These are phyloP conservation scores for Licmophora abbreviata DNA, from an alignment of 108 stramenopile species.

Conservation along the genomic window DNA sequence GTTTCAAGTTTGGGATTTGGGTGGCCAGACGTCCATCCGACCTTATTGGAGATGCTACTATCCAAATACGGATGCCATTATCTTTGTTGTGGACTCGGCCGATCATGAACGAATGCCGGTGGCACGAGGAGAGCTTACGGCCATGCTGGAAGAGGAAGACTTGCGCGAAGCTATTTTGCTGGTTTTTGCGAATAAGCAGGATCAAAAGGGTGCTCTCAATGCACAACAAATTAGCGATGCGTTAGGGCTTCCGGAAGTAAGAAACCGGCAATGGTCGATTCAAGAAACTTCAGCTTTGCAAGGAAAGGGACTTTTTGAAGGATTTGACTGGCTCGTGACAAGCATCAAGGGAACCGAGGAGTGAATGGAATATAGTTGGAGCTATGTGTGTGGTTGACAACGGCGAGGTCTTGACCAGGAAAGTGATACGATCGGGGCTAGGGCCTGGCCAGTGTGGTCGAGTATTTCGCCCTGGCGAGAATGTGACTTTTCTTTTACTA, in stretches of 20 bases:
- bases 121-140: constrained; percentile 91
- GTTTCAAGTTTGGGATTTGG: constrained; percentile 99
- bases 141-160: constrained; percentile 99
- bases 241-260: constrained; percentile 90
- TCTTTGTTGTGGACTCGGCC: constrained; percentile 98
- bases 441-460: too few relatives aligned
- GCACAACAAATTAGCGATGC: constrained; percentile 95
- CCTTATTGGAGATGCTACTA: constrained; percentile 99
- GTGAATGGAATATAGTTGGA: too few relatives aligned
- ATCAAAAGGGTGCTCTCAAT: constrained; percentile 97
- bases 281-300: constrained; percentile 98
- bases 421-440: too few relatives aligned
- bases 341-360: constrained; percentile 88
- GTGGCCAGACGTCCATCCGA: constrained; percentile 98
- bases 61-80: constrained; percentile 99
- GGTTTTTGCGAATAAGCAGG: constrained; percentile 99
- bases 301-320: constrained; percentile 98
- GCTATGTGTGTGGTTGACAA: too few relatives aligned
- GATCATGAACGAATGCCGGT: constrained; percentile 93
- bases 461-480: too few relatives aligned
- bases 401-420: too few relatives aligned
- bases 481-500: too few relatives aligned
- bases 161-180: constrained; percentile 92
- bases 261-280: constrained; percentile 98
- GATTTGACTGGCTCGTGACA: constrained; percentile 97